Base-by-base conservation (phyloP, 106 monocot species). In the Vanilla planifolia region DNA sequence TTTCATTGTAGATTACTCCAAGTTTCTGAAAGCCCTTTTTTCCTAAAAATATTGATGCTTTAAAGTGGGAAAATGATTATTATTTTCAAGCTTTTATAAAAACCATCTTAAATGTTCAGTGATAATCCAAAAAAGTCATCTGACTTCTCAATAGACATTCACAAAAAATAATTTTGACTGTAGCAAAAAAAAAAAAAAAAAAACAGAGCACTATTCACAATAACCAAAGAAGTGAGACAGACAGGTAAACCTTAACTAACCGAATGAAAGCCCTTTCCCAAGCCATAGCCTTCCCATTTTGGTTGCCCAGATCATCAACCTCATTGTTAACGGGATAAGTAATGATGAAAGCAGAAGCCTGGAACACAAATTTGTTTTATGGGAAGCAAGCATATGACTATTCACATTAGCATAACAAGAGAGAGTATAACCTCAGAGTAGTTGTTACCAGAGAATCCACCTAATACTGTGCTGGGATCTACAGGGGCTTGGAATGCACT, bases 271-370 rank as follows among this genome's bases (percentile, higher is more conserved):
- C 87, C 44, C 79, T 79, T 79, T 98, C 96, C 96, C 96, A 98
- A 21, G 87, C 79, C 22, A 84, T 74, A 62, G 96, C 87, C 66
- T 77, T 84, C 48, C 63, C 81, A 79, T 91, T 87, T 70, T 73
- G 79, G 55, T 76, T 55, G 43, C 84, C 84, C 43, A 67, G 70
- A 73, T 69, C 65, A 16, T 85, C 91, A 70, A 89, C 9, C 58
- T 67, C 75, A 67, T 98, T 98, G 66, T 98, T 88, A 44, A 98
- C 96, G 62, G 96, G 96, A 81, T 91, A 98, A 63, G 96, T 98
- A 41, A 98, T 60, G 2, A 98, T 60, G 75, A 98, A 88, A 62
- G 96, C 84, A 62, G 96, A 81, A 72, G 96, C 96, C 96, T 98
- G 72, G 9, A 39, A 51, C 64, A 36, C 23, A 46, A 32, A 67